Evolutionary conservation across 192 early-diverging fungal genomes (phyloP).

Genomic region (Gamsiella multidivaricata): DNA sequence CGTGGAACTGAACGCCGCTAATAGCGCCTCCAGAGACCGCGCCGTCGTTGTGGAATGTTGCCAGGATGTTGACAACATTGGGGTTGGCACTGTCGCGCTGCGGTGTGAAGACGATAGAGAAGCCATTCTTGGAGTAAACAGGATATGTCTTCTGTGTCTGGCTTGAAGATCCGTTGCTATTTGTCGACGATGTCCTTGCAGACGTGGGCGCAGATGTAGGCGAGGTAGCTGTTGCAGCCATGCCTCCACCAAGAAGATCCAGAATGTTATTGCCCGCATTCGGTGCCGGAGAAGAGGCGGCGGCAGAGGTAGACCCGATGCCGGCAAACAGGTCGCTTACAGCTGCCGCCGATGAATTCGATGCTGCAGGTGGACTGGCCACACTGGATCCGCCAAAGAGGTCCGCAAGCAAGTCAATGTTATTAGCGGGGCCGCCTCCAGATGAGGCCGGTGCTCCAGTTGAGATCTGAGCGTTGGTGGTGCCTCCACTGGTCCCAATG

Average conservation of each 20-base stretch:
- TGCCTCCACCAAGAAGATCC: conserved; percentile 48
- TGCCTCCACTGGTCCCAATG: conserved; percentile 63
- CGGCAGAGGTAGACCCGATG: conserved; percentile 8
- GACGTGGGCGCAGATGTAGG: conserved; percentile 36
- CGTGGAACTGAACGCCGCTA: conserved; percentile 81
- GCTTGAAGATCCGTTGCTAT: conserved; percentile 30
- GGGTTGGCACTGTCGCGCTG: conserved; percentile 71
- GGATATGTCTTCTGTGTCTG: conserved; percentile 57
- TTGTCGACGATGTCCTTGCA: conserved; percentile 24
- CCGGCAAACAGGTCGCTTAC: conserved; percentile 45
- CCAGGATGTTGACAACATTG: conserved; percentile 71
- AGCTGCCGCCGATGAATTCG: conserved; percentile 37
- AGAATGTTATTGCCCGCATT: conserved; percentile 40
- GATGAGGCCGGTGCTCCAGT: conserved; percentile 44
- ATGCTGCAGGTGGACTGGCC: conserved; percentile 52
- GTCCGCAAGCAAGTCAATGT: conserved; percentile 75
- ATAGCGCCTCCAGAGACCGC: conserved; percentile 61
- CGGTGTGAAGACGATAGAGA: conserved; percentile 80
- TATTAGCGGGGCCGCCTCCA: conserved; percentile 30
- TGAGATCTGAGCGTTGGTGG: conserved; percentile 49
- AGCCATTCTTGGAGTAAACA: conserved; percentile 83
- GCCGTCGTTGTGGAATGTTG: conserved; percentile 75
- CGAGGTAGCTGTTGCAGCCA: conserved; percentile 20
- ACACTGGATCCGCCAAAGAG: conserved; percentile 75
- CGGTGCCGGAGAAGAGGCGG: conserved; percentile 11